Base-by-base conservation (phyloP, 306 rosid genomes). In the Boehmeria nivea region DNA sequence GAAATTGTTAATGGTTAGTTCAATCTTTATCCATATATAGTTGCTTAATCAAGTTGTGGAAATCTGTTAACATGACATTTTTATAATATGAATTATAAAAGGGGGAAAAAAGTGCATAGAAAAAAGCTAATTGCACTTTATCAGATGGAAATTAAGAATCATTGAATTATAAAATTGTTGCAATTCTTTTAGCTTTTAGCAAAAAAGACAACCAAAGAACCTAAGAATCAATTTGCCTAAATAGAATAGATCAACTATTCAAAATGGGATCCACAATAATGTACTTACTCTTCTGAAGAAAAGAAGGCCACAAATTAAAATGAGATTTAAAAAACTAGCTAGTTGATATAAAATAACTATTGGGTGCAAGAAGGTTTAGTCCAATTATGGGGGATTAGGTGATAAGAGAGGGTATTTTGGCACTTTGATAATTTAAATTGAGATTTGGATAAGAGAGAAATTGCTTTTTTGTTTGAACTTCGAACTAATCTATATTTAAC, bases 1-100 rank as follows among this genome's bases (percentile, higher is more conserved):
- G 22, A 36, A 64, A 64, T 64, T 42, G 17, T 40, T 43, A 42
- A 52, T 63, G 44, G 43, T 62, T 21, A 26, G 11, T 25, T 27
- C 53, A 53, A 16, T 51, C 21, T 51, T 51, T 22, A 26, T 34
- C 24, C 27, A 2, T 10, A 1, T 10, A 19, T 25, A 23, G 3
- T 51, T 36, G 11, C 33, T 25, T 47, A 27, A 28, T 22, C 42
- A 51, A 56, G 34, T n/a, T n/a, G n/a, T 37, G 27, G 48, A 24
- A 20, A 22, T 54, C 43, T 18, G 24, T 20, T 18, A 34, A 12
- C 2, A 18, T 10, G 26, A 18, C 18, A 16, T 18, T 12, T n/a
- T 4, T 6, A 16, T 3, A 43, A 2, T 43, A 7, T 4, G 11
- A 43, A 3, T 1, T 5, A 43, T 5, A 6, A 16, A n/a, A 31